These are phyloP conservation scores for Exutisphaerella laricina DNA, from an alignment of 2,329 filamentous ascomycete species.

Conservation along the genomic window DNA sequence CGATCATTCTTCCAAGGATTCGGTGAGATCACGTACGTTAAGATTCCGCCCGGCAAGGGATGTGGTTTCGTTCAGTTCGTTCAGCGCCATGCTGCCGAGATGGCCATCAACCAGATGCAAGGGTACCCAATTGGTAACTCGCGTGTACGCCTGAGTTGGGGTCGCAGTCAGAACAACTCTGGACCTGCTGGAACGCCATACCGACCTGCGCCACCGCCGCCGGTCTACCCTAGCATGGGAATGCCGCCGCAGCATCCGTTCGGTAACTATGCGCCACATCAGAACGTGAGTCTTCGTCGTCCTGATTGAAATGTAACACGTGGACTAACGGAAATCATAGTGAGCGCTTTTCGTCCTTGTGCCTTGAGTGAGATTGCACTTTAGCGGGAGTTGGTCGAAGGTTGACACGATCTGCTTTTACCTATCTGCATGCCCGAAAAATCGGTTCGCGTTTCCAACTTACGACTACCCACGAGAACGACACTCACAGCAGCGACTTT, in stretches of 20 bases:
- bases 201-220: slow-evolving; percentile 80
- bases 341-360: slow-evolving; percentile 35
- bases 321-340: slow-evolving; percentile 21
- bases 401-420: slow-evolving; percentile 25
- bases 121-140: slow-evolving; percentile 99
- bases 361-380: slow-evolving; percentile 38
- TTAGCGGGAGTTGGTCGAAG: slow-evolving; percentile 38
- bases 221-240: slow-evolving; percentile 62
- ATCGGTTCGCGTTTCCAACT: slow-evolving; percentile 25
- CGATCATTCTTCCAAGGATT: slow-evolving; percentile 99
- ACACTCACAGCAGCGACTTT: slow-evolving; percentile 20
- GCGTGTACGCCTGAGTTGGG: slow-evolving; percentile 94
- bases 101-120: slow-evolving; percentile 99
- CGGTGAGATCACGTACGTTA: slow-evolving; percentile 98
- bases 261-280: slow-evolving; percentile 60
- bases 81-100: slow-evolving; percentile 95
- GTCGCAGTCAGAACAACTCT: slow-evolving; percentile 97
- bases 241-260: slow-evolving; percentile 60
- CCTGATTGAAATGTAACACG: neutral
- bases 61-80: slow-evolving; percentile 99
- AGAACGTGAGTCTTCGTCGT: slow-evolving; percentile 45
- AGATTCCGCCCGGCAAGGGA: slow-evolving; percentile 98
- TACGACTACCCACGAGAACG: slow-evolving; percentile 26
- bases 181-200: slow-evolving; percentile 93
- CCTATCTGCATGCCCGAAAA: slow-evolving; percentile 23